Conservation (phyloP, 495 filamentous ascomycete species). For the Penicillium arizonense region DNA sequence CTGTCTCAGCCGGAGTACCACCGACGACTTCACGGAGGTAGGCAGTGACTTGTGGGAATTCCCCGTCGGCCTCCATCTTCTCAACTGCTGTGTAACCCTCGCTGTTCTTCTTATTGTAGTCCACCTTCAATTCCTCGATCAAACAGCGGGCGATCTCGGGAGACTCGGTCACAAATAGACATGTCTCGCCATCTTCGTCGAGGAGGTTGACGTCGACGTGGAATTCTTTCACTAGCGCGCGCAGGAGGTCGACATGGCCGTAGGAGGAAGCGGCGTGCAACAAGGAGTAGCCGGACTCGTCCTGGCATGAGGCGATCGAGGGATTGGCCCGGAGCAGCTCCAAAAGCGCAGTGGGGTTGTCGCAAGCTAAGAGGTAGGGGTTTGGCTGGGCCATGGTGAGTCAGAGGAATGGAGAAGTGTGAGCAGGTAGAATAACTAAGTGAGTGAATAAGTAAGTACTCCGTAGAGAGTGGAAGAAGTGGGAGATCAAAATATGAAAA, state of each 20-base stretch:
- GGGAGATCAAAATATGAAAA: slow-evolving; percentile 1
- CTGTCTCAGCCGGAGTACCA: slow-evolving; percentile 16
- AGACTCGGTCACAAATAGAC: slow-evolving; percentile 80
- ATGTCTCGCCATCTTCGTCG: slow-evolving; percentile 89
- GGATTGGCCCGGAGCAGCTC: slow-evolving; percentile 66
- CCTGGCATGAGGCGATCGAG: slow-evolving; percentile 64
- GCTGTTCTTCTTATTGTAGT: slow-evolving; percentile 57
- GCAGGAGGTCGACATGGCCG: slow-evolving; percentile 76
- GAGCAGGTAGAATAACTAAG: neutral
- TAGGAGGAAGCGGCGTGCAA: slow-evolving; percentile 93
- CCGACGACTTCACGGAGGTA: slow-evolving; percentile 59
- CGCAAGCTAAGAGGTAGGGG: slow-evolving; percentile 74
- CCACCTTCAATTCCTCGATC: slow-evolving; percentile 76
- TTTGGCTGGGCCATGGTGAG: slow-evolving; percentile 58
- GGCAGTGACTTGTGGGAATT: slow-evolving; percentile 64
- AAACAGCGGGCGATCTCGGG: slow-evolving; percentile 71
- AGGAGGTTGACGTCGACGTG: slow-evolving; percentile 72
- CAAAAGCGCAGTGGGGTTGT: slow-evolving; percentile 65
- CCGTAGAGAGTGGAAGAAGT: neutral
- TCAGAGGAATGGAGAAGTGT: slow-evolving; percentile 9
- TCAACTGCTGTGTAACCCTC: slow-evolving; percentile 70
- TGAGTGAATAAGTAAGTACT: neutral
- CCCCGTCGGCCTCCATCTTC: slow-evolving; percentile 66
- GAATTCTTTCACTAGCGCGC: slow-evolving; percentile 72
- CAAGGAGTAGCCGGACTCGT: slow-evolving; percentile 85